Evolutionary conservation across 305 asterid species (phyloP).

Genomic region (Fraxinus dipetala): DNA sequence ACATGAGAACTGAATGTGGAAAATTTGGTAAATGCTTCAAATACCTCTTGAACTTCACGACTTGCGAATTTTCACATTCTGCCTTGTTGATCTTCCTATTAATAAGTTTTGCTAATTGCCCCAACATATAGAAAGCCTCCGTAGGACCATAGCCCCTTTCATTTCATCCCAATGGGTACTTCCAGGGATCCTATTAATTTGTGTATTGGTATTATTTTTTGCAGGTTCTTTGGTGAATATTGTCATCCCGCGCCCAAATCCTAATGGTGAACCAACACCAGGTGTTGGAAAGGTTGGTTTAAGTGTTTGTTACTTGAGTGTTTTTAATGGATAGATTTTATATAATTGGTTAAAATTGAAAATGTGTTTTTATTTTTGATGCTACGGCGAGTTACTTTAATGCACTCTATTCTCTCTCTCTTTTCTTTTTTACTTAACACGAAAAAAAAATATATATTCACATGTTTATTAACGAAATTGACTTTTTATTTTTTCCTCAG

Average conservation of each 20-base stretch:
- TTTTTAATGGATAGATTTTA: neutral
- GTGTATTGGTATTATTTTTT: neutral
- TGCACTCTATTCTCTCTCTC: neutral
- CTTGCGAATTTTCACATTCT: neutral
- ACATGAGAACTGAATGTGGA: slow-evolving; percentile 87
- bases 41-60: neutral
- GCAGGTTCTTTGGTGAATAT: slow-evolving; percentile 45
- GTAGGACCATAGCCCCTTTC: neutral
- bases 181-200: neutral
- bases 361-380: no score
- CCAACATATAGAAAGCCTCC: slow-evolving; percentile 12
- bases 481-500: neutral
- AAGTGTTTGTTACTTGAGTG: neutral
- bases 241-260: slow-evolving; percentile 48
- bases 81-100: slow-evolving; percentile 19
- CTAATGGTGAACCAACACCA: slow-evolving; percentile 35
- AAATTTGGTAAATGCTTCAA: slow-evolving; percentile 61
- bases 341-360: neutral
- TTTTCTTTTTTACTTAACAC: neutral
- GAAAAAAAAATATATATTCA: neutral
- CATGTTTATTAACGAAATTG: neutral
- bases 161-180: neutral
- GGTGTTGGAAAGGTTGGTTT: slow-evolving; percentile 50
- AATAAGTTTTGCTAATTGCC: slow-evolving; percentile 16
- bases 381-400: neutral